phyloP scores from a whole-genome alignment of 208 protist genomes.

The Naegleria gruberi region DNA sequence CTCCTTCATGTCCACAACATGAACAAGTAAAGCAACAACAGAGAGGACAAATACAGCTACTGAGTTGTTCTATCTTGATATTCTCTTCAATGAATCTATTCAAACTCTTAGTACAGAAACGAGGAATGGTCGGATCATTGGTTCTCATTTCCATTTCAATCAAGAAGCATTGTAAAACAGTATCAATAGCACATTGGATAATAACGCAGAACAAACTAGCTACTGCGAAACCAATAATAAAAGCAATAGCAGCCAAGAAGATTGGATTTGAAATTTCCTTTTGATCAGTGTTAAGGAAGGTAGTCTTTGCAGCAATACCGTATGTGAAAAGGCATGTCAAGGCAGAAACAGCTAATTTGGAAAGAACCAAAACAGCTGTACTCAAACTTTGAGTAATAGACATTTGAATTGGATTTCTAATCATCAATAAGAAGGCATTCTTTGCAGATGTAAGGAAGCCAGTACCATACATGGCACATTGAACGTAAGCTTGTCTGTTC shows the following conservation, averaged over 20 bases:
- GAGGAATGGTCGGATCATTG: neutral
- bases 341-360: neutral
- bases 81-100: neutral
- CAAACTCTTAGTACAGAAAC: neutral
- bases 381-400: neutral
- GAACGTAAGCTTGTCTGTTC: slow-evolving; percentile 66
- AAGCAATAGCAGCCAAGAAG: neutral
- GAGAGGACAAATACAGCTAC: neutral
- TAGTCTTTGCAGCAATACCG: slow-evolving; percentile 11
- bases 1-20: neutral
- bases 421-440: neutral
- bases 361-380: neutral
- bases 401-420: neutral
- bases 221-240: neutral
- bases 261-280: neutral
- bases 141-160: neutral
- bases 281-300: neutral
- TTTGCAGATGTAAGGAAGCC: neutral
- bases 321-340: neutral
- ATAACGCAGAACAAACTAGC: neutral
- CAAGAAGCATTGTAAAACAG: neutral
- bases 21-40: neutral
- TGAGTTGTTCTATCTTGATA: neutral
- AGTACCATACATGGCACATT: neutral
- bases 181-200: neutral